phyloP scores from a whole-genome alignment of 306 rosid species.

The Prunus davidiana region DNA sequence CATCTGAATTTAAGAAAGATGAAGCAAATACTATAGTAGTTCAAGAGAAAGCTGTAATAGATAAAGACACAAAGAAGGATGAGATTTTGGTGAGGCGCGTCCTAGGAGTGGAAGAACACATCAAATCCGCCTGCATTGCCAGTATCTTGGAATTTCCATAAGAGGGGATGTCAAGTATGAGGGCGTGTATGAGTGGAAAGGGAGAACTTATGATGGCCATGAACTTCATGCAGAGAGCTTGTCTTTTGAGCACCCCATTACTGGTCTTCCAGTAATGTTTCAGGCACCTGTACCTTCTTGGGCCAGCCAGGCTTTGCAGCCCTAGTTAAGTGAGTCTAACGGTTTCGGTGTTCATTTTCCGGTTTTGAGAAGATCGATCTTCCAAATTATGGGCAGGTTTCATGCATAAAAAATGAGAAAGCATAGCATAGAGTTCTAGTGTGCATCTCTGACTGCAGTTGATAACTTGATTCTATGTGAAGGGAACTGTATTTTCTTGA shows the following conservation, averaged over 20 bases:
- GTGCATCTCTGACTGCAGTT: neutral
- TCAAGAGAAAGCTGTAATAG: conserved; percentile 42
- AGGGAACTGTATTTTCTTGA: neutral
- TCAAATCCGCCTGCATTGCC: conserved; percentile 90
- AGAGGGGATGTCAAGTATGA: conserved; percentile 92
- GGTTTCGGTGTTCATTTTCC: neutral
- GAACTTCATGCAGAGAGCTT: conserved; percentile 90
- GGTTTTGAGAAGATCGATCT: neutral
- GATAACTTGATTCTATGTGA: neutral
- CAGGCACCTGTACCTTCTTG: conserved; percentile 69
- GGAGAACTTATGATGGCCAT: conserved; percentile 44
- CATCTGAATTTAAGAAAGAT: conserved; percentile 29
- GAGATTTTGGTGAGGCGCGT: conserved; percentile 71
- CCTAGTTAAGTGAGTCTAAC: neutral
- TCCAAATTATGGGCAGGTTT: neutral
- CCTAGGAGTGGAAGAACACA: conserved; percentile 91
- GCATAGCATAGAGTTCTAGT: neutral
- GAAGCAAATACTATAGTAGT: conserved; percentile 39
- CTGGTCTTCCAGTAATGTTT: conserved; percentile 44
- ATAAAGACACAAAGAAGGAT: conserved; percentile 29
- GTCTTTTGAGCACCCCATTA: conserved; percentile 69
- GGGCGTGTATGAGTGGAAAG: conserved; percentile 74
- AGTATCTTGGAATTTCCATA: conserved; percentile 81
- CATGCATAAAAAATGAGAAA: conserved; percentile 1
- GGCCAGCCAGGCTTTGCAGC: conserved; percentile 48